Percentiles rank a stretch among this genome's conserved stretches.
These are phyloP conservation scores for Fusarium sp. DNA, from an alignment of 2,329 filamentous ascomycete species.

Conservation along the genomic window DNA sequence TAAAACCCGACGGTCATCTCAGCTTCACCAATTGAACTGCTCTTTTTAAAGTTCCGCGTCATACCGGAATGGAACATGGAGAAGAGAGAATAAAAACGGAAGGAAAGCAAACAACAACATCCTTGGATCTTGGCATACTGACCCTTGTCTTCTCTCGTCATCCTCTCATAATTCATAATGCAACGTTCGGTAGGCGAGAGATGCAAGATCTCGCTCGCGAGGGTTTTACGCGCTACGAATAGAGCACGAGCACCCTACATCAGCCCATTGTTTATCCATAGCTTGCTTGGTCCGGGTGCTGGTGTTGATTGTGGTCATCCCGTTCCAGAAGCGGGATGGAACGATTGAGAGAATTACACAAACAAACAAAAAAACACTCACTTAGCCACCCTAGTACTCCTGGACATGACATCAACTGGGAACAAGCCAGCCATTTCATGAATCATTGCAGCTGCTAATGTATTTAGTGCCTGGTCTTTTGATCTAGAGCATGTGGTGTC, in stretches of 20 bases:
- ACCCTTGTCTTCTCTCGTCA: constrained; percentile 8
- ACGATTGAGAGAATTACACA: constrained; percentile 39
- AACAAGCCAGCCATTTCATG: constrained; percentile 10
- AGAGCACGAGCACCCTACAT: constrained; percentile 34
- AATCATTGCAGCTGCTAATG: constrained; percentile 15
- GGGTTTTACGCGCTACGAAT: constrained; percentile 26
- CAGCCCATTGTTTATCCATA: constrained; percentile 42
- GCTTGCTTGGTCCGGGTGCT: constrained; percentile 19
- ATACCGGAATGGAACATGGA: background rate
- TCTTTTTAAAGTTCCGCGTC: background rate
- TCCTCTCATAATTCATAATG: constrained; percentile 20
- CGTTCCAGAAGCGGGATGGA: constrained; percentile 46
- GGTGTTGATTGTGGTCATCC: constrained; percentile 18
- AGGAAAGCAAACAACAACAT: background rate
- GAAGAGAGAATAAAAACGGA: background rate
- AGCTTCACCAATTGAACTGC: constrained; percentile 1
- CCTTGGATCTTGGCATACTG: constrained; percentile 18
- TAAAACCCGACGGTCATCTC: background rate
- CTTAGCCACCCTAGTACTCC: background rate
- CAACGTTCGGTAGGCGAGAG: constrained; percentile 10
- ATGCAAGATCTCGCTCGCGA: constrained; percentile 16
- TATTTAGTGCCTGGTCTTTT: constrained; percentile 15
- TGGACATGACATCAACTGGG: background rate
- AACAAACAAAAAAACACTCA: background rate
- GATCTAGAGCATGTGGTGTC: constrained; percentile 13